Conservation (phyloP, 345 rosid species). For the rapeseed (Brassica napus) region Da-Ae NC_063449.1:39163501-39164000, state of each 20-base stretch:
- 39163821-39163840: constrained; percentile 95
- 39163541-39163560: constrained; percentile 93
- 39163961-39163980: constrained; percentile 90
- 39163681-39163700: constrained; percentile 50
- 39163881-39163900: constrained; percentile 91
- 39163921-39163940: constrained; percentile 79
- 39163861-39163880: constrained; percentile 77
- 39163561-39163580: constrained; percentile 70
- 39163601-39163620: constrained; percentile 1
- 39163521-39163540: constrained; percentile 99
- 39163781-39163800: constrained; percentile 93
- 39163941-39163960: constrained; percentile 96
- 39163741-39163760: constrained; percentile 80
- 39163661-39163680: constrained; percentile 2
- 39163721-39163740: constrained; percentile 87
- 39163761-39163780: constrained; percentile 68
- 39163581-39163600: constrained; percentile 89
- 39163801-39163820: constrained; percentile 74
- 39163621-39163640: not conserved
- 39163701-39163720: constrained; percentile 93
- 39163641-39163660: not conserved
- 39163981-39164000: constrained; percentile 92
- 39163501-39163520: constrained; percentile 59
- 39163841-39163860: constrained; percentile 88
- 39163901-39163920: constrained; percentile 91